Conservation (phyloP, 2,329 filamentous ascomycete species). For the Arthrobotrys conoides region DNA sequence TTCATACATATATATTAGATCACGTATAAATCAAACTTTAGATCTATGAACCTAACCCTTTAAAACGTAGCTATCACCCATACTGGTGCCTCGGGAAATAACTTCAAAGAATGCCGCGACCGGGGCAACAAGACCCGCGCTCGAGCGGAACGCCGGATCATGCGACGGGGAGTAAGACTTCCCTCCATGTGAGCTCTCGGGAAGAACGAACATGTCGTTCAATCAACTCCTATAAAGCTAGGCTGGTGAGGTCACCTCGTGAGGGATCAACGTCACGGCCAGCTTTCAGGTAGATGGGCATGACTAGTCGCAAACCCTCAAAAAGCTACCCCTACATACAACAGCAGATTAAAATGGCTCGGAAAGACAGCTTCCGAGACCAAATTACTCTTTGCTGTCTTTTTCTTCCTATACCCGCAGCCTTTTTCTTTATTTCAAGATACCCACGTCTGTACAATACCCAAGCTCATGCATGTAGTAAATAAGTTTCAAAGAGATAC, state of each 20-base stretch:
- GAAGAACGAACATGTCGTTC: neutral
- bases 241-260: neutral
- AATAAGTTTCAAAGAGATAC: neutral
- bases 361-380: neutral
- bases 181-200: slow-evolving; percentile 7
- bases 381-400: neutral
- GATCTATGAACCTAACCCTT: neutral
- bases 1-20: slow-evolving; percentile 23
- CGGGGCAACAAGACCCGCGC: slow-evolving; percentile 32
- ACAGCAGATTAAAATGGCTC: neutral
- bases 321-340: too few relatives aligned
- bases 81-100: slow-evolving; percentile 34
- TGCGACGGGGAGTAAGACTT: slow-evolving; percentile 56
- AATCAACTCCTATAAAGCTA: neutral
- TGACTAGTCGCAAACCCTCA: neutral
- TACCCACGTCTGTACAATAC: neutral
- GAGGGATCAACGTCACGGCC: neutral
- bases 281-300: neutral
- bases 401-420: neutral
- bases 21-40: neutral
- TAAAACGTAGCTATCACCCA: slow-evolving; percentile 37
- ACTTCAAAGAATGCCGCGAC: slow-evolving; percentile 53
- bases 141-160: slow-evolving; percentile 6
- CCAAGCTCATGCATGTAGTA: neutral
- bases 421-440: neutral